These are phyloP conservation scores for Favolaschia claudopus DNA, from an alignment of 768 basidiomycete species.

Conservation along the genomic window DNA sequence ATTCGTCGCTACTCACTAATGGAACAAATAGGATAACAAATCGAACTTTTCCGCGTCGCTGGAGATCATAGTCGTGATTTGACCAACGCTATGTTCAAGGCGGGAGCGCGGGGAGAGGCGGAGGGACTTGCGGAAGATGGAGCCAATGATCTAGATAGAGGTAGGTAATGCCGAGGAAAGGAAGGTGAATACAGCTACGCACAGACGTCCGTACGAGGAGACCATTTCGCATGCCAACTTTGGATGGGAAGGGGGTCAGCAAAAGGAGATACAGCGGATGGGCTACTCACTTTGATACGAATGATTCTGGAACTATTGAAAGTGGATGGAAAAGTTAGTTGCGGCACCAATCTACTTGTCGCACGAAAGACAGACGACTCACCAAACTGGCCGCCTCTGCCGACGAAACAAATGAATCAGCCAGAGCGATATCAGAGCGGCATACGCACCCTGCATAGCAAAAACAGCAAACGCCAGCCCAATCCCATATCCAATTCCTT, in stretches of 20 bases:
- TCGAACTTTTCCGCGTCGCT: slow-evolving; percentile 56
- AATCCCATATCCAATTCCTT: slow-evolving; percentile 59
- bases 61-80: slow-evolving; percentile 60
- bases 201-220: slow-evolving; percentile 46
- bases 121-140: slow-evolving; percentile 59
- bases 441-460: slow-evolving; percentile 54
- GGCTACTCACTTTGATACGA: slow-evolving; percentile 35
- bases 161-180: neutral
- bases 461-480: slow-evolving; percentile 59
- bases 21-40: slow-evolving; percentile 37
- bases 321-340: no score
- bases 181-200: slow-evolving; percentile 16
- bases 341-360: slow-evolving; percentile 16
- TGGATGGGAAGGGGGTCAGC: neutral
- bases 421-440: slow-evolving; percentile 1
- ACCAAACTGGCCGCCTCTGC: slow-evolving; percentile 45
- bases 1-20: slow-evolving; percentile 31
- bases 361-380: slow-evolving; percentile 7
- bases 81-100: slow-evolving; percentile 53
- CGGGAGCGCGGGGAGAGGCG: slow-evolving; percentile 58
- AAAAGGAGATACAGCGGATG: neutral
- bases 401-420: neutral
- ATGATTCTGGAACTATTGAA: no score
- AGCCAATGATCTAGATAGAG: slow-evolving; percentile 30
- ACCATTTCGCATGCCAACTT: slow-evolving; percentile 46